Conservation (phyloP, 2,329 filamentous ascomycete species). For the Alternaria arbusti region DNA sequence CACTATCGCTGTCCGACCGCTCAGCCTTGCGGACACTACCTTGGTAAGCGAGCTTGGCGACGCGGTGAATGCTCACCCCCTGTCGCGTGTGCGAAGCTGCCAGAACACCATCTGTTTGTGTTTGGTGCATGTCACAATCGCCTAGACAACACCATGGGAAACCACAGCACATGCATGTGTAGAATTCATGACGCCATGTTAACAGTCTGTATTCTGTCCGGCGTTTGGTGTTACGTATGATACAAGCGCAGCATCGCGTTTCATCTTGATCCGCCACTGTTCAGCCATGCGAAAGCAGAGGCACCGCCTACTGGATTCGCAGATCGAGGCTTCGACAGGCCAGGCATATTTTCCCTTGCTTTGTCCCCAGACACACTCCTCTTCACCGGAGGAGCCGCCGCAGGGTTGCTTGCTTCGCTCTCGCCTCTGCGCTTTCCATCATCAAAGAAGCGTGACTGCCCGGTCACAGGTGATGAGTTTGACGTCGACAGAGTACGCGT, state of each 20-base stretch:
- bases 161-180: neutral
- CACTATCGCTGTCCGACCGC: slow-evolving; percentile 14
- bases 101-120: neutral
- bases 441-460: slow-evolving; percentile 58
- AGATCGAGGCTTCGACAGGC: slow-evolving; percentile 60
- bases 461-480: slow-evolving; percentile 31
- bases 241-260: neutral
- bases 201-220: neutral
- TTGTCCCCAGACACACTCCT: slow-evolving; percentile 37
- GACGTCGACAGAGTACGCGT: slow-evolving; percentile 55
- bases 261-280: slow-evolving; percentile 48
- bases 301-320: slow-evolving; percentile 90
- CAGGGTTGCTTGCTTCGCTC: slow-evolving; percentile 17
- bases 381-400: slow-evolving; percentile 33
- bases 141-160: neutral
- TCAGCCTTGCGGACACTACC: slow-evolving; percentile 24
- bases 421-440: slow-evolving; percentile 52
- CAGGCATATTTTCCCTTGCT: slow-evolving; percentile 47
- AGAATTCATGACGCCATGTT: neutral
- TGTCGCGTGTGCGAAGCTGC: neutral
- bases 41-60: slow-evolving; percentile 24
- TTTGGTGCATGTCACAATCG: neutral
- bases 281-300: slow-evolving; percentile 94
- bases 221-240: neutral
- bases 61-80: slow-evolving; percentile 2